A percentile compares a stretch with the other conserved stretches of the same genome.
These are phyloP conservation scores for Lactarius evosmus DNA, from an alignment of 768 basidiomycete genomes.

Conservation along the genomic window DNA sequence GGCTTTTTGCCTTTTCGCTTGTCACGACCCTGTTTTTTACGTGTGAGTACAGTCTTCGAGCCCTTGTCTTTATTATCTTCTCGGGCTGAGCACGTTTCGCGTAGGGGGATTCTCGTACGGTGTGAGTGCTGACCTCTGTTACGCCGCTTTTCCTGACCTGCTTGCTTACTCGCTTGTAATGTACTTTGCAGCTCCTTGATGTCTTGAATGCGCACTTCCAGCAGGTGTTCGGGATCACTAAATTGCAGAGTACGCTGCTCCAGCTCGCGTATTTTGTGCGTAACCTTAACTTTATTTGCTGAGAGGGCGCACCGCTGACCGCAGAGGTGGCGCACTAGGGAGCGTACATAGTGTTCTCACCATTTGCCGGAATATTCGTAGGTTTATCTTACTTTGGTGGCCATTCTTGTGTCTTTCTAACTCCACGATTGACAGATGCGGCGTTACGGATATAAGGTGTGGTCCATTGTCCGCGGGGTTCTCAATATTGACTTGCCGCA, in stretches of 20 bases:
- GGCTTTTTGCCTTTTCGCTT: conserved; percentile 59
- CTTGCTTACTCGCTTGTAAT: conserved; percentile 31
- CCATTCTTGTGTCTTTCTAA: conserved; percentile 5
- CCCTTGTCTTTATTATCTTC: not conserved
- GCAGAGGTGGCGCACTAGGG: conserved; percentile 38
- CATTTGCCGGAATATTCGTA: conserved; percentile 55
- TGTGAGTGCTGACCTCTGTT: conserved; percentile 36
- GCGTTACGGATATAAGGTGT: conserved; percentile 61
- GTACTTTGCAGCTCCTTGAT: conserved; percentile 50
- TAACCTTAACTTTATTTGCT: not conserved
- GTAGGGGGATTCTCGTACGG: conserved; percentile 68
- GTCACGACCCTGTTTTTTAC: conserved; percentile 78
- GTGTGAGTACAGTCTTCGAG: conserved; percentile 40
- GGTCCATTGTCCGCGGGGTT: not conserved
- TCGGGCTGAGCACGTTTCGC: not conserved
- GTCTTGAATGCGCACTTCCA: conserved; percentile 75
- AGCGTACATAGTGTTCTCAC: conserved; percentile 60
- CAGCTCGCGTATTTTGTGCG: conserved; percentile 69
- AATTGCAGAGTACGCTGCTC: conserved; percentile 69
- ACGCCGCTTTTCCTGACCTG: not conserved
- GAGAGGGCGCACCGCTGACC: not conserved
- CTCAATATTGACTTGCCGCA: not conserved
- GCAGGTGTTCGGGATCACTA: conserved; percentile 59
- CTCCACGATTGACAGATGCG: conserved; percentile 44
- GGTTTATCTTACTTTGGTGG: conserved; percentile 31